A percentile compares a stretch with the other conserved stretches of the same genome.
Evolutionary conservation across 2,329 filamentous ascomycete species (phyloP).

Genomic region (Myriangium duriaei): DNA sequence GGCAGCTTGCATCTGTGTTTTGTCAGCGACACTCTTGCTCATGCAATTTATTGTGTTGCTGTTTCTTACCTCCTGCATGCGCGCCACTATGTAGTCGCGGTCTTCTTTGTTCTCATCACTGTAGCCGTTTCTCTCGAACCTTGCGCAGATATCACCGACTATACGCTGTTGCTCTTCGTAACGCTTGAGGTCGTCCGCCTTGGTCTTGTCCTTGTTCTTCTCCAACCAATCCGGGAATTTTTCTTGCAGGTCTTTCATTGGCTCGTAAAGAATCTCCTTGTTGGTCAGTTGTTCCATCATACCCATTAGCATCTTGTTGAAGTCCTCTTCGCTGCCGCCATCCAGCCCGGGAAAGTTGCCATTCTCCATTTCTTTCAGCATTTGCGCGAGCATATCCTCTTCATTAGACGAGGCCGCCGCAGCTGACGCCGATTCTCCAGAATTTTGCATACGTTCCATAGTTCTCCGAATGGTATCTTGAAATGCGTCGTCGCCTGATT

Average conservation of each 20-base stretch:
- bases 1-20: constrained; percentile 83
- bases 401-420: constrained; percentile 37
- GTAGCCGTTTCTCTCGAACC: constrained; percentile 75
- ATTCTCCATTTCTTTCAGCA: constrained; percentile 77
- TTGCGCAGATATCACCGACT: constrained; percentile 73
- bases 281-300: constrained; percentile 99
- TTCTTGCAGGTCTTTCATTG: constrained; percentile 90
- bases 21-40: constrained; percentile 10
- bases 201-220: constrained; percentile 55
- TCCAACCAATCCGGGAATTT: constrained; percentile 87
- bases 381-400: constrained; percentile 79
- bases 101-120: constrained; percentile 69
- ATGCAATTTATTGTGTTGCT: neutral
- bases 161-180: constrained; percentile 71
- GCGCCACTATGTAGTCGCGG: constrained; percentile 86
- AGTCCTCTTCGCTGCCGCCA: constrained; percentile 61
- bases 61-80: constrained; percentile 80
- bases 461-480: constrained; percentile 86
- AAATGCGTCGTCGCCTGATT: constrained; percentile 40
- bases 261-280: constrained; percentile 95
- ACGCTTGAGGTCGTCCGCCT: constrained; percentile 58
- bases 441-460: constrained; percentile 91
- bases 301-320: constrained; percentile 86
- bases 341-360: constrained; percentile 38
- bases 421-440: constrained; percentile 72